These are phyloP conservation scores for Scedosporium apiospermum DNA, from an alignment of 2,329 filamentous ascomycete genomes.

Conservation along the genomic window DNA sequence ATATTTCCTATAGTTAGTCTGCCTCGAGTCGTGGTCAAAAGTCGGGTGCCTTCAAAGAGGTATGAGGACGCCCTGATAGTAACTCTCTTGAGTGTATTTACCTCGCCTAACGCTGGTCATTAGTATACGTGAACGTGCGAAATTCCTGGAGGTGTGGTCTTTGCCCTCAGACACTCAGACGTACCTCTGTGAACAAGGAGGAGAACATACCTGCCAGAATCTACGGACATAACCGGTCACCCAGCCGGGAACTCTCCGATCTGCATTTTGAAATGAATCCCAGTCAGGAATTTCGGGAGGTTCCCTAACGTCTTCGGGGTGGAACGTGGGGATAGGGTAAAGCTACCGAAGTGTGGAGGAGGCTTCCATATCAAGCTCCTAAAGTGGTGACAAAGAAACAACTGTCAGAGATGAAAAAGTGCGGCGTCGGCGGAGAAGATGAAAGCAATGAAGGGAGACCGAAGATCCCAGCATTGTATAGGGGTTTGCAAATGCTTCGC, in stretches of 20 bases:
- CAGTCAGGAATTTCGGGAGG: slow-evolving; percentile 6
- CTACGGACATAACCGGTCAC: slow-evolving; percentile 88
- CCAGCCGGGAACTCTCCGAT: slow-evolving; percentile 77
- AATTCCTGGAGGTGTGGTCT: background rate
- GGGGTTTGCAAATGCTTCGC: too few relatives aligned
- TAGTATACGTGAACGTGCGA: background rate
- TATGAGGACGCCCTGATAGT: too few relatives aligned
- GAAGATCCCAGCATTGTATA: background rate
- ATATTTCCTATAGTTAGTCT: background rate
- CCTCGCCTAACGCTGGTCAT: background rate
- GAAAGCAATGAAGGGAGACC: background rate
- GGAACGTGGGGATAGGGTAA: slow-evolving; percentile 1
- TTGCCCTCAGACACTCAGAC: background rate
- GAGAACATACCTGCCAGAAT: slow-evolving; percentile 82
- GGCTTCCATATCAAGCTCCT: slow-evolving; percentile 97
- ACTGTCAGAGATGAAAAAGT: background rate
- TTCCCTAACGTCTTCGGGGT: slow-evolving; percentile 3
- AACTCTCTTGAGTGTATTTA: background rate
- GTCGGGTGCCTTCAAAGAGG: background rate
- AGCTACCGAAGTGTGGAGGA: slow-evolving; percentile 81
- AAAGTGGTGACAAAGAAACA: background rate
- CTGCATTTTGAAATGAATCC: slow-evolving; percentile 32
- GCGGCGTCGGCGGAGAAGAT: background rate
- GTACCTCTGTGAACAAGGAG: background rate
- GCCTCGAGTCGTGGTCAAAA: background rate